Evolutionary conservation across 2,329 filamentous ascomycete species (phyloP).

Genomic region (Xylaria sp.): DNA sequence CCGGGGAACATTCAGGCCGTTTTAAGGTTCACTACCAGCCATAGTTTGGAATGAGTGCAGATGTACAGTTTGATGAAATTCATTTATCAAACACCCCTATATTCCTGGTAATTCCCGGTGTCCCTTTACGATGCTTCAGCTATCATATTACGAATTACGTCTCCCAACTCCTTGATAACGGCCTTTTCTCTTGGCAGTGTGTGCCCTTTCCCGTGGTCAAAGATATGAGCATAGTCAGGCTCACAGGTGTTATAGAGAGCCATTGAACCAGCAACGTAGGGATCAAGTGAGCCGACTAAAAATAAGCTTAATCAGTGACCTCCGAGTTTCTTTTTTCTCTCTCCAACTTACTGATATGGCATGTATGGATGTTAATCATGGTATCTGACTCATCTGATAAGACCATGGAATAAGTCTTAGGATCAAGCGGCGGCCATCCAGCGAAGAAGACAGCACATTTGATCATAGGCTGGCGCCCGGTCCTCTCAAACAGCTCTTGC

Average conservation of each 20-base stretch:
- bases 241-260: constrained; percentile 72
- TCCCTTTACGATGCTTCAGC: constrained; percentile 37
- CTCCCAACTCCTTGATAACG: constrained; percentile 60
- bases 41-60: background rate
- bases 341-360: constrained; percentile 59
- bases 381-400: constrained; percentile 62
- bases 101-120: background rate
- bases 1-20: background rate
- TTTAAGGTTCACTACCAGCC: background rate
- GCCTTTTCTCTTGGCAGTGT: constrained; percentile 66
- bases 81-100: background rate
- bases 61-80: constrained; percentile 13
- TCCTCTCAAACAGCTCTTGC: constrained; percentile 45
- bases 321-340: background rate
- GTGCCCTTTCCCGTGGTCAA: constrained; percentile 74
- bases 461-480: constrained; percentile 52
- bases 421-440: constrained; percentile 64
- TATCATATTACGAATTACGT: constrained; percentile 55
- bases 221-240: constrained; percentile 67
- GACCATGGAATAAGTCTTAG: constrained; percentile 57
- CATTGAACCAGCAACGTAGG: constrained; percentile 70
- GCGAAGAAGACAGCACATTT: constrained; percentile 64
- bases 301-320: constrained; percentile 33
- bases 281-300: constrained; percentile 65
- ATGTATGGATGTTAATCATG: constrained; percentile 63